These are phyloP conservation scores for Phytophthora rubi DNA, from an alignment of 352 stramenopile species.

Conservation along the genomic window DNA sequence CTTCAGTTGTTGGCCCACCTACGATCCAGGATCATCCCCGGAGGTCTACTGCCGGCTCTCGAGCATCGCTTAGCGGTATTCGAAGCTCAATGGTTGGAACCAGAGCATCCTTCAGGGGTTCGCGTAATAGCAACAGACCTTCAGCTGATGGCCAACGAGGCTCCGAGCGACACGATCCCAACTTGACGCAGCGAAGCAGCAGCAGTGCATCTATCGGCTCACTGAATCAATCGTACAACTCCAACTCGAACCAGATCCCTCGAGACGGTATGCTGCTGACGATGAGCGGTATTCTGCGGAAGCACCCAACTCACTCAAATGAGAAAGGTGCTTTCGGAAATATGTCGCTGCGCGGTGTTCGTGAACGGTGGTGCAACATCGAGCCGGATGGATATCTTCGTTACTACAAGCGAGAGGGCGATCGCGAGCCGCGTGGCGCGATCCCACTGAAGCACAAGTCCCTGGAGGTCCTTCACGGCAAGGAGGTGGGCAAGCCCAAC, in stretches of 20 bases:
- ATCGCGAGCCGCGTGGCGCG: conserved; percentile 70
- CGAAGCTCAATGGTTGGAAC: conserved; percentile 29
- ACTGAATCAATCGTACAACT: conserved; percentile 58
- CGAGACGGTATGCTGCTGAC: conserved; percentile 44
- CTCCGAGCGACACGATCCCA: conserved; percentile 46
- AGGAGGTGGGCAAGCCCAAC: conserved; percentile 69
- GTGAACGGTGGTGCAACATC: conserved; percentile 78
- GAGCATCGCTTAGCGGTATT: conserved; percentile 42
- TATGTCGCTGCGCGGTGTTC: conserved; percentile 78
- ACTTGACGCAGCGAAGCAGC: conserved; percentile 44
- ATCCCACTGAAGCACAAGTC: conserved; percentile 72
- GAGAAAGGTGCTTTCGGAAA: conserved; percentile 81
- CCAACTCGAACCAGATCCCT: conserved; percentile 50
- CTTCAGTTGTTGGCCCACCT: conserved; percentile 40
- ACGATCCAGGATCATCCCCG: conserved; percentile 32
- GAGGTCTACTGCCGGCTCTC: conserved; percentile 36
- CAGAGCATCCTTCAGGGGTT: conserved; percentile 29
- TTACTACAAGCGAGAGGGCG: conserved; percentile 86
- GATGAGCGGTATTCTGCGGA: conserved; percentile 67
- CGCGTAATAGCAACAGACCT: conserved; percentile 11
- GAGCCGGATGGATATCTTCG: conserved; percentile 65
- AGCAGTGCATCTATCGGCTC: conserved; percentile 67
- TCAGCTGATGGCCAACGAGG: conserved; percentile 21
- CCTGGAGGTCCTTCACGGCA: conserved; percentile 75
- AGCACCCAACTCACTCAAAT: conserved; percentile 82